These are phyloP conservation scores for Metarhizium album DNA, from an alignment of 2,329 filamentous ascomycete species.

Conservation along the genomic window DNA sequence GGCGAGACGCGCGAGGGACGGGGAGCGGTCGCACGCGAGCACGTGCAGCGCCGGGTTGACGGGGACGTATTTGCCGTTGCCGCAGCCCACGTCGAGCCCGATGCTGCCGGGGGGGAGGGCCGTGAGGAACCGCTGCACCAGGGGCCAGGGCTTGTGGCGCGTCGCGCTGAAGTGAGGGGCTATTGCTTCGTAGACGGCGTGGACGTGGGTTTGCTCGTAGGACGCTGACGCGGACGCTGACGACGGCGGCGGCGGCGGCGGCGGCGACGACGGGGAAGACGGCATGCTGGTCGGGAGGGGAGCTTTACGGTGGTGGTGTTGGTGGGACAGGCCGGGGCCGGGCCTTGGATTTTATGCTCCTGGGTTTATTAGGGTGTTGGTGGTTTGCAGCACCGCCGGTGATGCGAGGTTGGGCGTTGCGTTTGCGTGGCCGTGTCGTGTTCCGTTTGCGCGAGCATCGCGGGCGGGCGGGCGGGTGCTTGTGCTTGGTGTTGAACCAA, in stretches of 20 bases:
- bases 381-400: too few relatives aligned
- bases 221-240: constrained; percentile 28
- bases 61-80: constrained; percentile 89
- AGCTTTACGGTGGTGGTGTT: too few relatives aligned
- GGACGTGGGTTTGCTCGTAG: constrained; percentile 83
- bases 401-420: too few relatives aligned
- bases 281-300: too few relatives aligned
- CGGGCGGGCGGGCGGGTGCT: too few relatives aligned
- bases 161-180: constrained; percentile 77
- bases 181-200: constrained; percentile 82
- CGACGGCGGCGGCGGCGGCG: not conserved
- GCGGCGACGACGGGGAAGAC: too few relatives aligned
- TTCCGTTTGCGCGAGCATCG: too few relatives aligned
- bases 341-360: too few relatives aligned
- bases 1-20: constrained; percentile 42
- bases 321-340: too few relatives aligned
- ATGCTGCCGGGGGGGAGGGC: constrained; percentile 57
- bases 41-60: constrained; percentile 72
- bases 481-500: too few relatives aligned
- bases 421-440: too few relatives aligned
- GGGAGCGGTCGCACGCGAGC: constrained; percentile 73
- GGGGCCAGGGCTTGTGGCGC: constrained; percentile 79
- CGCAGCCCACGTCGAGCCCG: constrained; percentile 86
- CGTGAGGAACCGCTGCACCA: constrained; percentile 69
- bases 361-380: too few relatives aligned